These are phyloP conservation scores for Brettanomyces anomalus DNA, from an alignment of 805 yeast genomes.

Conservation along the genomic window DNA sequence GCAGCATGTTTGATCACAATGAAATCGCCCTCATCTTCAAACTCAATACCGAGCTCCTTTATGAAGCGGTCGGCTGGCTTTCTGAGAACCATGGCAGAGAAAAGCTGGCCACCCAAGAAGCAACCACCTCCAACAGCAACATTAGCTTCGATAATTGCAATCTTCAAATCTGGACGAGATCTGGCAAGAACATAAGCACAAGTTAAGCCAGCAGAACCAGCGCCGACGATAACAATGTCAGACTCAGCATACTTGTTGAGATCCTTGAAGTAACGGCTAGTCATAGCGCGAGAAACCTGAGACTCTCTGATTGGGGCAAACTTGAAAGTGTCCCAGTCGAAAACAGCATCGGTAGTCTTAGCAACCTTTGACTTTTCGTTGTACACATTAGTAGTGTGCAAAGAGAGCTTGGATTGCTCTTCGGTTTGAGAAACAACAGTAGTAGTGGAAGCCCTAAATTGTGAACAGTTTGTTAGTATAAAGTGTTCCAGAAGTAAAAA, in stretches of 20 bases:
- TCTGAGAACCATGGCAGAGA: slow-evolving; percentile 72
- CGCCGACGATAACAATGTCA: slow-evolving; percentile 96
- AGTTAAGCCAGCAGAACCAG: slow-evolving; percentile 98
- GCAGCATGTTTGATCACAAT: slow-evolving; percentile 80
- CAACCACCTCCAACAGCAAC: slow-evolving; percentile 80
- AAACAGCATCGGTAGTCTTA: slow-evolving; percentile 22
- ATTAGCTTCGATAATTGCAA: slow-evolving; percentile 64
- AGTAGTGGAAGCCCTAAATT: slow-evolving; percentile 8
- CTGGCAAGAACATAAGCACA: slow-evolving; percentile 94
- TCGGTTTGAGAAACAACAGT: slow-evolving; percentile 4
- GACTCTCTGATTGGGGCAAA: slow-evolving; percentile 72
- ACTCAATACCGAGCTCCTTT: slow-evolving; percentile 52
- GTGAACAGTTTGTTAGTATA: neutral
- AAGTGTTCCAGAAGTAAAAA: neutral
- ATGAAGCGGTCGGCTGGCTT: slow-evolving; percentile 70
- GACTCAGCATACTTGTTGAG: slow-evolving; percentile 77
- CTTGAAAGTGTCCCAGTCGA: slow-evolving; percentile 58
- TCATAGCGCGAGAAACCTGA: slow-evolving; percentile 75
- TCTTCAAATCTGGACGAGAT: slow-evolving; percentile 66
- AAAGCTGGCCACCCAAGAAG: slow-evolving; percentile 69
- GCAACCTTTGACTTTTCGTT: slow-evolving; percentile 20
- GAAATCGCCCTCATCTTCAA: slow-evolving; percentile 73
- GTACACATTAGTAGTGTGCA: slow-evolving; percentile 16
- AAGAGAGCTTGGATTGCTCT: slow-evolving; percentile 8
- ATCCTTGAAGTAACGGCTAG: slow-evolving; percentile 62